Evolutionary conservation across 2,329 filamentous ascomycete genomes (phyloP), one percentile per base, ranked within the genome.

Genomic region (Penicillium frequentans): DNA sequence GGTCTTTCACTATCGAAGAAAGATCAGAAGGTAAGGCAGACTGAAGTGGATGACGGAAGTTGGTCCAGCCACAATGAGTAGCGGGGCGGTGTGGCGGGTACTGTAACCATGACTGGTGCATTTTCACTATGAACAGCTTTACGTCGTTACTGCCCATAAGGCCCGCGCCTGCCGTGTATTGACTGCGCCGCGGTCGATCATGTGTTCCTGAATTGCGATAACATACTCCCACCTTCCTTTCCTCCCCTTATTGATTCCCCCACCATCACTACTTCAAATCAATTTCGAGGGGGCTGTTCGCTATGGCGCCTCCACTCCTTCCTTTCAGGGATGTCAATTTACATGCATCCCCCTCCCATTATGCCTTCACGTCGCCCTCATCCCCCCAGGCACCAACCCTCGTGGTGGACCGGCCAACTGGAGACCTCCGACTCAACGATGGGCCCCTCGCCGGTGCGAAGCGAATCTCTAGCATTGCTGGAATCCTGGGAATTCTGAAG

Each of bases 301-400:
- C 62, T 48, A 77, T 77, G 75, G 64, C 72, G 53, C 61, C 63
- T 58, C 65, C 72, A 53, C 57, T 71, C 54, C 79, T 88, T 55
- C 95, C 93, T 23, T 99, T 93, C 78, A 86, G 93, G 73, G 95
- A 99, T 81, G 96, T 98, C 81, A 99, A 98, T 76, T 87, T 99
- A 75, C 92, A 96, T 77, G 90, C 92, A 64, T 92, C 93, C 52
- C 83, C 90, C 68, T 91, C 93, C 68, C 89, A 95, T 73, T 99
- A 99, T 82, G 91, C 92, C 68, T 99, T 99, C 77, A 93, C 91
- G 39, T 99, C 95, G 27, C 95, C 95, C 27, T 98, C 95, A 0
- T 93, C 92, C 3, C 92, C 93, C 60, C 87, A 93, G 76, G 89
- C 93, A 27, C 91, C 91, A 14, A 91, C 91, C 10, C 83, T 99